Conservation (phyloP, 257 asterid genomes). For the Orobanche coerulescens region DNA sequence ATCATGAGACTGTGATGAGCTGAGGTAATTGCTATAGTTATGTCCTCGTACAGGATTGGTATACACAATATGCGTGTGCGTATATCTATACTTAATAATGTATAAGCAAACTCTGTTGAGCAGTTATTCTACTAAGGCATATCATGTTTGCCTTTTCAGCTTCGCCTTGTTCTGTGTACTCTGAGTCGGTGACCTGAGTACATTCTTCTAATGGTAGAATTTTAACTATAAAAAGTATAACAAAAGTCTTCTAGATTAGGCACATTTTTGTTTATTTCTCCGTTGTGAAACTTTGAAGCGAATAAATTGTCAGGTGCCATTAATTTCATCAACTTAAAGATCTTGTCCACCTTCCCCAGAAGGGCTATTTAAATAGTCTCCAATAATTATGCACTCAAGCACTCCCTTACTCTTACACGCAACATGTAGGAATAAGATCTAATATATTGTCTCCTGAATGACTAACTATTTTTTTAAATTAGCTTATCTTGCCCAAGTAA, state of each 20-base stretch:
- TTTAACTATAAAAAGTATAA: background rate
- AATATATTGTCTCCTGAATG: background rate
- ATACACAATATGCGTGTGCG: too few species aligned
- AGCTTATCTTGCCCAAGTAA: background rate
- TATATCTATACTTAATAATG: background rate
- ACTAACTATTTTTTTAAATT: background rate
- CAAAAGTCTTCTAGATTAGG: background rate
- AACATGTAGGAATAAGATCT: too few species aligned
- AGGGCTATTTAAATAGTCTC: background rate
- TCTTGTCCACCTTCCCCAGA: background rate
- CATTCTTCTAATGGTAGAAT: background rate
- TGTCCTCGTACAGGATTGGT: too few species aligned
- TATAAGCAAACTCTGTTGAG: background rate
- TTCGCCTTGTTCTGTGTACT: background rate
- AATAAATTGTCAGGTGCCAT: background rate
- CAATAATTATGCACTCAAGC: too few species aligned
- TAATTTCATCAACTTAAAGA: background rate
- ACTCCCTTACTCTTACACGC: too few species aligned
- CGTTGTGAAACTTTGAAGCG: background rate
- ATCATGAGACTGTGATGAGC: too few species aligned
- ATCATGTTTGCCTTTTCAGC: background rate
- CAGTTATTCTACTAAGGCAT: background rate
- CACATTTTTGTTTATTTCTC: background rate
- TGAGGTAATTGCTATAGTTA: too few species aligned
- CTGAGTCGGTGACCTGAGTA: background rate